Evolutionary conservation across 495 filamentous ascomycete species (phyloP).

Genomic region (Neurospora sp.): DNA sequence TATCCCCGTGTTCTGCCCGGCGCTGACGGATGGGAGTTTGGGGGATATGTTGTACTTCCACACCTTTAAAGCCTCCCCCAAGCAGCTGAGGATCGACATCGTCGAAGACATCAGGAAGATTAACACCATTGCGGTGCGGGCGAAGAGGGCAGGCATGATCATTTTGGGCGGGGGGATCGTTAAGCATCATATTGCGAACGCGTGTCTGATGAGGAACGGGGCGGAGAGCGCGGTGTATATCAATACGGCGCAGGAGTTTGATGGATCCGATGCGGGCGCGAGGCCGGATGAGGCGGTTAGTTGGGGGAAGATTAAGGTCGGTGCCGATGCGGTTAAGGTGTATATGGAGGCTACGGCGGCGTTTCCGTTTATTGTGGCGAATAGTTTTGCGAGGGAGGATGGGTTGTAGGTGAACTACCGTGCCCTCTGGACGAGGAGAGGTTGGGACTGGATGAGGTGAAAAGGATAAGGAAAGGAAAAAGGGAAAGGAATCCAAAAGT

Average conservation of each 20-base stretch:
- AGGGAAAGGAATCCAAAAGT: background rate
- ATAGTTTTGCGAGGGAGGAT: slow-evolving; percentile 68
- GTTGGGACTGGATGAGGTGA: background rate
- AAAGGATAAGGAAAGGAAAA: background rate
- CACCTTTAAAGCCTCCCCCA: slow-evolving; percentile 75
- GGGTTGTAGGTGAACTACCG: background rate
- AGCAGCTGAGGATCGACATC: slow-evolving; percentile 72
- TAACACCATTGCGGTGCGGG: slow-evolving; percentile 79
- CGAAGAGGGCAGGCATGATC: slow-evolving; percentile 81
- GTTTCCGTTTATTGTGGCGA: slow-evolving; percentile 91
- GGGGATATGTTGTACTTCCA: slow-evolving; percentile 99
- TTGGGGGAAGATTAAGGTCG: slow-evolving; percentile 94
- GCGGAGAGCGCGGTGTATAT: slow-evolving; percentile 95
- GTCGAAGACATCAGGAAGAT: slow-evolving; percentile 81
- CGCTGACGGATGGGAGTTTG: slow-evolving; percentile 85
- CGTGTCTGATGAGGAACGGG: slow-evolving; percentile 91
- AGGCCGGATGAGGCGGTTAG: slow-evolving; percentile 93
- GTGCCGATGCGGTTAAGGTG: slow-evolving; percentile 82
- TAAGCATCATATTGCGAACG: slow-evolving; percentile 97
- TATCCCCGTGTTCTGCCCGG: slow-evolving; percentile 95
- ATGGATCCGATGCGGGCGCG: slow-evolving; percentile 92
- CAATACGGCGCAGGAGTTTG: slow-evolving; percentile 93
- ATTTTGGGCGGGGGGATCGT: slow-evolving; percentile 87
- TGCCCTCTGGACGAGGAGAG: background rate
- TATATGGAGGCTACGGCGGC: slow-evolving; percentile 87